Conservation (phyloP, 2,329 filamentous ascomycete genomes). For the Curvularia sp. region DNA sequence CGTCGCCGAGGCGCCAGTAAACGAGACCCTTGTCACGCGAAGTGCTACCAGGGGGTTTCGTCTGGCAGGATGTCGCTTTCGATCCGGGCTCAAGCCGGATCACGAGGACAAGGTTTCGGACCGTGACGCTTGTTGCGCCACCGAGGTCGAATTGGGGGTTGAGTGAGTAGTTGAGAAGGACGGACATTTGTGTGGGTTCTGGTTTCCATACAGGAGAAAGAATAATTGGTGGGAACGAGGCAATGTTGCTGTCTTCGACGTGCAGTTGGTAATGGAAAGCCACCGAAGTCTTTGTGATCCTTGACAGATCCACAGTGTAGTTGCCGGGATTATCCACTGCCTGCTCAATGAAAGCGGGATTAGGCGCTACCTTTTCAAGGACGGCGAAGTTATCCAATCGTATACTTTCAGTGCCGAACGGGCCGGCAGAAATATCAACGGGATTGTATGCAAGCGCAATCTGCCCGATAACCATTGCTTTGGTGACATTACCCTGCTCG, state of each 20-base stretch:
- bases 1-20: slow-evolving; percentile 80
- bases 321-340: slow-evolving; percentile 73
- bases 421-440: slow-evolving; percentile 54
- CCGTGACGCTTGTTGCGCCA: slow-evolving; percentile 57
- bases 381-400: slow-evolving; percentile 85
- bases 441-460: slow-evolving; percentile 85
- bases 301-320: slow-evolving; percentile 77
- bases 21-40: slow-evolving; percentile 77
- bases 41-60: slow-evolving; percentile 81
- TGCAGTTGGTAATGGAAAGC: slow-evolving; percentile 95
- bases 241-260: slow-evolving; percentile 62
- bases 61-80: slow-evolving; percentile 72
- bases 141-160: slow-evolving; percentile 70
- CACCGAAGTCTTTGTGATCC: slow-evolving; percentile 74
- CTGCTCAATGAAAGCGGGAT: slow-evolving; percentile 86
- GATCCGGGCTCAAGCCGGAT: slow-evolving; percentile 71
- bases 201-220: slow-evolving; percentile 82
- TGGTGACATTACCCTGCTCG: slow-evolving; percentile 73
- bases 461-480: slow-evolving; percentile 81
- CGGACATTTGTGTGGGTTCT: slow-evolving; percentile 82
- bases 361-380: slow-evolving; percentile 93
- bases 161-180: slow-evolving; percentile 82
- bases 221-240: slow-evolving; percentile 73
- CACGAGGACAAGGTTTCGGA: slow-evolving; percentile 79
- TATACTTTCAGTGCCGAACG: slow-evolving; percentile 67